These are phyloP conservation scores for Fomitiporia mediterranea DNA, from an alignment of 1,284 basidiomycete species.

Conservation along the genomic window DNA sequence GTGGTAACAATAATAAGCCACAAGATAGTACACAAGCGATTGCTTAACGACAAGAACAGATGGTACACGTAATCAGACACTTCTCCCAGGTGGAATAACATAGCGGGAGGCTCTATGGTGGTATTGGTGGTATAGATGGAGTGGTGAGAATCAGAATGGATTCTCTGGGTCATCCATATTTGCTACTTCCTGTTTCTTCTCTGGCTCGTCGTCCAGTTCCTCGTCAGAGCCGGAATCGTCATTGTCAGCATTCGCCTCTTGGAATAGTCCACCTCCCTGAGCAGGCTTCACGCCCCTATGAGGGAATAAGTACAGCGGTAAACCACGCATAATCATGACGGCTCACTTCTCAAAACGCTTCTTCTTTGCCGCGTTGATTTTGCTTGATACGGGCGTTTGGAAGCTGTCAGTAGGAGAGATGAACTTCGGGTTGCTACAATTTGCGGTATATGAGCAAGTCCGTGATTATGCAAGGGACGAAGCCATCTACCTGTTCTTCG, in stretches of 20 bases:
- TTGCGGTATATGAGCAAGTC: background rate
- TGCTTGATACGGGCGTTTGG: slow-evolving; percentile 88
- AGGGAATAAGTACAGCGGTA: slow-evolving; percentile 6
- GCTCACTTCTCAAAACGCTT: slow-evolving; percentile 86
- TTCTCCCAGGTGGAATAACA: slow-evolving; percentile 6
- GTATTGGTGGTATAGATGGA: slow-evolving; percentile 11
- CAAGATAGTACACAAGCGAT: slow-evolving; percentile 23
- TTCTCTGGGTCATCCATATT: slow-evolving; percentile 48
- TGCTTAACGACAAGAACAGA: background rate
- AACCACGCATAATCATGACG: background rate
- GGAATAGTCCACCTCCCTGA: slow-evolving; percentile 51
- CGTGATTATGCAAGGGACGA: slow-evolving; percentile 4
- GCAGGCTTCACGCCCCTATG: slow-evolving; percentile 55
- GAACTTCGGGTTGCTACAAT: slow-evolving; percentile 68
- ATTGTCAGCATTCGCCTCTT: slow-evolving; percentile 40
- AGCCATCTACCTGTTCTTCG: slow-evolving; percentile 67
- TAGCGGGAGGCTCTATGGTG: background rate
- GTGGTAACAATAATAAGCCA: background rate
- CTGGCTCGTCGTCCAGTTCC: slow-evolving; percentile 12
- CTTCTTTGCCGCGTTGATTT: slow-evolving; percentile 84
- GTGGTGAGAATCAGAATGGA: slow-evolving; percentile 30
- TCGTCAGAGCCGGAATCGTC: slow-evolving; percentile 29
- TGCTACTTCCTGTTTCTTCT: slow-evolving; percentile 22
- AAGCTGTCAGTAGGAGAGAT: slow-evolving; percentile 91
- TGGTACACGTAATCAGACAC: slow-evolving; percentile 16